These are phyloP conservation scores for Candida argentea DNA, from an alignment of 805 yeast species.

Conservation along the genomic window DNA sequence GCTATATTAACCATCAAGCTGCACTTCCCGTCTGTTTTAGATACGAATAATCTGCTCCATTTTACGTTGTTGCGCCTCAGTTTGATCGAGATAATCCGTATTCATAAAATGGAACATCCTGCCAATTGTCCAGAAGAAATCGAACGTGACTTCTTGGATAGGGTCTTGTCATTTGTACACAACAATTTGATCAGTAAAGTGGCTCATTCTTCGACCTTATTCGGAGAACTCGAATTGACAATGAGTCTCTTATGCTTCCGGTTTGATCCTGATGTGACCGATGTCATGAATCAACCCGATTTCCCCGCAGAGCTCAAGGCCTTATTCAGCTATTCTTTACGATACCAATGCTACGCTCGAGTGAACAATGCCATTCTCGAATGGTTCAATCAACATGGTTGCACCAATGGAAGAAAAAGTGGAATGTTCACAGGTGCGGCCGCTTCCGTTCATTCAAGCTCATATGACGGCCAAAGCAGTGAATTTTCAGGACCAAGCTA, in stretches of 20 bases:
- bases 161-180: slow-evolving; percentile 48
- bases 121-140: too few species aligned
- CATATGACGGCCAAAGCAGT: too few species aligned
- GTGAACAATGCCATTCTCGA: slow-evolving; percentile 60
- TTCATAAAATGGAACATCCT: slow-evolving; percentile 25
- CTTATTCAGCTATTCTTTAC: slow-evolving; percentile 48
- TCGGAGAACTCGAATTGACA: slow-evolving; percentile 68
- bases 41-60: slow-evolving; percentile 52
- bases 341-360: slow-evolving; percentile 56
- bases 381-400: slow-evolving; percentile 11
- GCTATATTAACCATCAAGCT: slow-evolving; percentile 51
- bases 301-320: slow-evolving; percentile 46
- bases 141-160: slow-evolving; percentile 41
- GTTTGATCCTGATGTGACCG: slow-evolving; percentile 20
- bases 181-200: slow-evolving; percentile 54
- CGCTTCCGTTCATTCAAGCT: too few species aligned
- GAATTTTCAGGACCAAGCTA: too few species aligned
- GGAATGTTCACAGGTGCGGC: too few species aligned
- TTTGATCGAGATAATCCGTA: slow-evolving; percentile 70
- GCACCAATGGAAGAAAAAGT: too few species aligned
- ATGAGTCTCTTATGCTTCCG: slow-evolving; percentile 68
- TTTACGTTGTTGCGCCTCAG: slow-evolving; percentile 65
- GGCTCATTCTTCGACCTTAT: slow-evolving; percentile 44
- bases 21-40: slow-evolving; percentile 55
- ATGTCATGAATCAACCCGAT: slow-evolving; percentile 26